Base-by-base conservation (phyloP, 2,329 filamentous ascomycete species). In the Xylaria sp. region DNA sequence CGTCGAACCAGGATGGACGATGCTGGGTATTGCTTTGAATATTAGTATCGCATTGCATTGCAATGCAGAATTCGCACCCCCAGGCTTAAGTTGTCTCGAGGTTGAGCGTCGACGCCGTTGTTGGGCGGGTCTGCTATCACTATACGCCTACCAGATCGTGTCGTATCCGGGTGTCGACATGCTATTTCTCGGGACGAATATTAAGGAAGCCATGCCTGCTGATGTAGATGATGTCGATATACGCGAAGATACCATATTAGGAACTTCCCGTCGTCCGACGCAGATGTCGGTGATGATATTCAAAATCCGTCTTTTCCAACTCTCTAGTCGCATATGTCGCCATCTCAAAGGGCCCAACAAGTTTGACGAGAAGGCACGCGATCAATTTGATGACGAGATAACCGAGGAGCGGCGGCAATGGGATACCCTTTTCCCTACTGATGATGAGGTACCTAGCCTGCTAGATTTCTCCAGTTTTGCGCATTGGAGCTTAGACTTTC, bases 201-300 rank as follows among this genome's bases (percentile, higher is more conserved):
- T 62, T 12, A 63, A 52, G 46, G 63, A 54, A 18, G 46, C 58
- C 34, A 57, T 69, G 67, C 67, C 67, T 55, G 58, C 67, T 13
- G 63, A 69, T 57, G 63, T 69, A 12, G 37, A 69, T 63, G 67
- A 69, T 55, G 52, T 25, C 34, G 67, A 69, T 37, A 66, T 69
- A 58, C 31, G 39, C 34, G 58, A 69, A 50, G 39, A 66, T 41
- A 52, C 57, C 3, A 58, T 69, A 20, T 63, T 31, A 5, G 57
- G 52, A 12, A 31, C 58, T 66, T 69, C 67, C 9, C 20, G 63
- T 15, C 63, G 37, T 34, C 67, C 44, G 34, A 69, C 67, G 18
- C 67, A 69, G 37, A 69, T 69, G 67, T 66, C 67, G 2, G 59
- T 66, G 10, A 69, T 69, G 67, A 69, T 69, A 23, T 62, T 62